Evolutionary conservation across 345 rosid species (phyloP), one percentile per base, ranked within the genome.

Genomic region (Lepidium africanum): DNA sequence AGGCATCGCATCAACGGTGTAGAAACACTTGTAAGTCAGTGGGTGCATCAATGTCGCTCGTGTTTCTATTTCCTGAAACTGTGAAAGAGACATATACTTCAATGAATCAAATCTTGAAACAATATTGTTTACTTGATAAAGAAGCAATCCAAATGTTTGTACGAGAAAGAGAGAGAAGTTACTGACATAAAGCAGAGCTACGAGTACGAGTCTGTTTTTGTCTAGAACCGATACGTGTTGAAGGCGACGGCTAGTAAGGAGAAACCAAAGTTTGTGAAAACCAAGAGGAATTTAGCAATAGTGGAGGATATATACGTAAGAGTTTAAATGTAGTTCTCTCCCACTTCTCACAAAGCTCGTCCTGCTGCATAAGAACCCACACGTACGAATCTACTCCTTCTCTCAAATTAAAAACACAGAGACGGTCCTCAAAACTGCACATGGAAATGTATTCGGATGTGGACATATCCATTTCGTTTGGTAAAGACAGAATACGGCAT

Each of bases 341-440:
- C 59, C 69, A 50, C 38, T 10, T 50, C 59, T 39, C 57, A 38
- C 27, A 39, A 51, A n/a, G 38, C 41, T 62, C 67, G 8, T 61
- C 67, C 3, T 64, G 47, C 69, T 64, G 47, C 69, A 64, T 48
- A 21, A 64, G 59, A 64, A 50, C 12, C 59, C 69, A 50, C 19
- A 50, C 59, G 27, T 64, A 17, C 2, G 48, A 64, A 14, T 14
- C 67, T 17, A 21, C 10, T 7, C 5, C 23, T 21, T 21, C 12
- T 50, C 39, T 50, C 2, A 65, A 3, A 14, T 65, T 15, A 39
- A 49, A 50, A 11, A 51, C 27, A 23, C 59, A 65, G 1, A 65
- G 39, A 23, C 49, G 48, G 39, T 38, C 69, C 49, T 50, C 15
- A 23, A 25, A 38, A 15, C 59, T 38, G 39, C 59, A 65, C 69